Evolutionary conservation across 164 flowering plant species (phyloP), one percentile per base, ranked within the genome.

Genomic region (Vitis cinerea): DNA sequence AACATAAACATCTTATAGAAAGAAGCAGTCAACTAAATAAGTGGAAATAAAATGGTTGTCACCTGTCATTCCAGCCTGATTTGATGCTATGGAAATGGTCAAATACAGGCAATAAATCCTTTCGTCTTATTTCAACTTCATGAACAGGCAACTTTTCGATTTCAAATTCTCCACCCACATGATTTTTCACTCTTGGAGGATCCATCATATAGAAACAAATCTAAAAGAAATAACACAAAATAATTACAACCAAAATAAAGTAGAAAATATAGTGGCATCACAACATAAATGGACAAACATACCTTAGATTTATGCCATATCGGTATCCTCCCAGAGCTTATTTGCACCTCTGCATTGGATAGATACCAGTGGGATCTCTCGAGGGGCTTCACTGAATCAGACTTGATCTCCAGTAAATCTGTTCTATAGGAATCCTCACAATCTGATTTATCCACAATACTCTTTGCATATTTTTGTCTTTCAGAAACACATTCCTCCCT

Each of bases 221-320:
- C 98, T 91, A 75, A 50, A 78, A 63, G 17, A 78, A 60, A 9
- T 7, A 60, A 11, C 37, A 60, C 54, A 73, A n/a, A 50, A 37
- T 61, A 59, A 66, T 14, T n/a, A 65, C 19, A 59, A 69, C 50
- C 63, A 23, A 29, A 27, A 50, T 69, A 17, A 53, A 14, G 66
- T 30, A 64, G 9, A 53, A 31, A 61, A 12, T 57, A 57, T 52
- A 17, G 0, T 61, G 50, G 57, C 10, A 69, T 9, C 16, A 62
- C 13, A 75, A 68, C 59, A 30, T 47, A 60, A 37, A 66, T 9
- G 44, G 44, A 27, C 11, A 66, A 47, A 72, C 15, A 50, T 80
- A 93, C 99, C 95, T 87, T 83, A 17, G 95, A 74, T 12, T 83
- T 91, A 69, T 88, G 91, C 97, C 97, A 94, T 67, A 90, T 75